Conservation (phyloP, 192 early-diverging fungal genomes). For the Kickxella alabastrina region DNA sequence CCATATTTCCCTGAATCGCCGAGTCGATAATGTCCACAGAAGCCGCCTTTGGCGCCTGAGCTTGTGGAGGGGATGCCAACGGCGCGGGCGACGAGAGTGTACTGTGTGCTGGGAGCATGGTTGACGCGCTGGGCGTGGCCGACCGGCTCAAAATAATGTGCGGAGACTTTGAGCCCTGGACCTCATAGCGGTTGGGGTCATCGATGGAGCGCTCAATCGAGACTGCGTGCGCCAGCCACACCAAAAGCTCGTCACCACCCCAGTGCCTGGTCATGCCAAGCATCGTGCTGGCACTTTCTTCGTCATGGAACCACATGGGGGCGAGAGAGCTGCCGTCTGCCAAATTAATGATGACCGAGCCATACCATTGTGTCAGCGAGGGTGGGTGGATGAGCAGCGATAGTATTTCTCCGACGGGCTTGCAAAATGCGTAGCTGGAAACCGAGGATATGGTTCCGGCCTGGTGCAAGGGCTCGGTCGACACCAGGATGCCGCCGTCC, state of each 20-base stretch:
- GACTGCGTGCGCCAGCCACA: slow-evolving; percentile 52
- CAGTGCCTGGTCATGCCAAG: slow-evolving; percentile 50
- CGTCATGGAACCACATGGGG: slow-evolving; percentile 74
- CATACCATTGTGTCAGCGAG: slow-evolving; percentile 64
- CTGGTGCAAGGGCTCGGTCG: slow-evolving; percentile 36
- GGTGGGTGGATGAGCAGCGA: slow-evolving; percentile 66
- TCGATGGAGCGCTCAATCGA: slow-evolving; percentile 42
- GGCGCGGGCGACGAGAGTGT: background rate
- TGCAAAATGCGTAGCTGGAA: slow-evolving; percentile 60
- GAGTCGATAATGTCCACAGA: slow-evolving; percentile 23
- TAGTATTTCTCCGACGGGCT: slow-evolving; percentile 54
- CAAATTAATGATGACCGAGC: slow-evolving; percentile 63
- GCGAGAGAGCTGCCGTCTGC: slow-evolving; percentile 59
- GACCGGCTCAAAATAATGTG: slow-evolving; percentile 36
- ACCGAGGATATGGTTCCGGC: slow-evolving; percentile 35
- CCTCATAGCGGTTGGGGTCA: slow-evolving; percentile 41
- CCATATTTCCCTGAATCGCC: slow-evolving; percentile 42
- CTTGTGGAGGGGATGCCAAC: background rate
- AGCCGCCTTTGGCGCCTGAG: slow-evolving; percentile 18
- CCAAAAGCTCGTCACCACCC: slow-evolving; percentile 70
- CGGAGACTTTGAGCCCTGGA: slow-evolving; percentile 35
- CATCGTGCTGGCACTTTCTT: slow-evolving; percentile 58
- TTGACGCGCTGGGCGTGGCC: slow-evolving; percentile 26
- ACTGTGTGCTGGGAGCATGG: slow-evolving; percentile 17
- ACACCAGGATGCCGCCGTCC: slow-evolving; percentile 37